Conservation (phyloP, 1,284 basidiomycete species). For the Apiotrichum domesticum region DNA sequence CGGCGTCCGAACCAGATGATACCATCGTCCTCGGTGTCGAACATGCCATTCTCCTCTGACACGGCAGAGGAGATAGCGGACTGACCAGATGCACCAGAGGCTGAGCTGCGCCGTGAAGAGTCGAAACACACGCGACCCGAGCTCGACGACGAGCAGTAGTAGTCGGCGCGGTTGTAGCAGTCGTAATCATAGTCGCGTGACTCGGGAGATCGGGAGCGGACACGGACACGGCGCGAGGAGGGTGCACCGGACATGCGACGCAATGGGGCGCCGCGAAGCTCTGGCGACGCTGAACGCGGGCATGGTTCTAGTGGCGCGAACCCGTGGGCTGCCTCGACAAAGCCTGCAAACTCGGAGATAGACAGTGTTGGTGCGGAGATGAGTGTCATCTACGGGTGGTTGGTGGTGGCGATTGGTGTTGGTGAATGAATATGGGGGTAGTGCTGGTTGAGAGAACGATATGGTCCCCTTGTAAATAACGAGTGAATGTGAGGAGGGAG, state of each 20-base stretch:
- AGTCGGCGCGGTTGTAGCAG: too few species aligned
- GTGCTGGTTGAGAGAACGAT: background rate
- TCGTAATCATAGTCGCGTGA: background rate
- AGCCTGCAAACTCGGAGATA: slow-evolving; percentile 4
- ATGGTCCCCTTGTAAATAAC: too few species aligned
- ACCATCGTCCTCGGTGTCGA: slow-evolving; percentile 1
- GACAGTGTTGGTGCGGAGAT: slow-evolving; percentile 6
- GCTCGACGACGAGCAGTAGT: background rate
- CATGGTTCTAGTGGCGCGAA: background rate
- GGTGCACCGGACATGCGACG: background rate
- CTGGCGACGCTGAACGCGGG: background rate
- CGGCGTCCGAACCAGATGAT: slow-evolving; percentile 13
- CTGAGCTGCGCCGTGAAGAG: background rate
- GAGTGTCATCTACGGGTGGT: slow-evolving; percentile 2
- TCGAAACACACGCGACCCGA: background rate
- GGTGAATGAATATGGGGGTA: background rate
- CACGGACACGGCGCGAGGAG: background rate
- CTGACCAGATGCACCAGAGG: background rate
- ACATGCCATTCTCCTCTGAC: background rate
- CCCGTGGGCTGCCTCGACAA: background rate
- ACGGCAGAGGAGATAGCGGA: background rate
- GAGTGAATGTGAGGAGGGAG: background rate
- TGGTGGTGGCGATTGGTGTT: background rate
- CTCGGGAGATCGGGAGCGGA: background rate
- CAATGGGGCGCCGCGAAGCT: background rate